Conservation (phyloP, 352 stramenopile genomes). For the Globisporangium spiculum region DNA sequence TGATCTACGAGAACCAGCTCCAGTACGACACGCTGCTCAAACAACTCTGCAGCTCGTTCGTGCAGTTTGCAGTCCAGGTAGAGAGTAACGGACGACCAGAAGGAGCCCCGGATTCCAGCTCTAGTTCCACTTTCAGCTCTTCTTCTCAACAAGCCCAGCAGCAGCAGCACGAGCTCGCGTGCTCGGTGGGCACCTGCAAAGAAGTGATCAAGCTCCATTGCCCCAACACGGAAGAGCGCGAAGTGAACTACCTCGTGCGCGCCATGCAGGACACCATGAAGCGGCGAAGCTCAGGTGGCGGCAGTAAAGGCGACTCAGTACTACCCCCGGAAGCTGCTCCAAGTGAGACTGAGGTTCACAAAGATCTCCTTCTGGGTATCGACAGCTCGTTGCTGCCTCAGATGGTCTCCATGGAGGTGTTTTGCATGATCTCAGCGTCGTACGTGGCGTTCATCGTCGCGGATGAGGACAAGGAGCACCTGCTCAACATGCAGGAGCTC, state of each 20-base stretch:
- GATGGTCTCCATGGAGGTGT: conserved; percentile 51
- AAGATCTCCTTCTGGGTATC: not conserved
- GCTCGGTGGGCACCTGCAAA: conserved; percentile 32
- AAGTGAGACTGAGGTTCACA: not conserved
- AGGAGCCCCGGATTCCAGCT: not conserved
- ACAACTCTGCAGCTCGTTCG: conserved; percentile 46
- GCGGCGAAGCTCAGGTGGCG: not conserved
- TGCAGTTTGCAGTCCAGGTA: conserved; percentile 27
- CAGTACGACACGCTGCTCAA: conserved; percentile 62
- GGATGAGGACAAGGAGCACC: conserved; percentile 56
- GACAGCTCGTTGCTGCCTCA: conserved; percentile 3
- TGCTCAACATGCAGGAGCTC: conserved; percentile 53
- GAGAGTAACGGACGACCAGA: not conserved
- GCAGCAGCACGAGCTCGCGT: conserved; percentile 34
- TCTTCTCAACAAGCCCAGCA: not conserved
- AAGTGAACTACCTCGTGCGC: conserved; percentile 43
- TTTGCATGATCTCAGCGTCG: conserved; percentile 56
- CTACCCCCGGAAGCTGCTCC: not conserved
- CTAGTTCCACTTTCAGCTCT: too few species aligned
- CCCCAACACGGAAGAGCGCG: conserved; percentile 23
- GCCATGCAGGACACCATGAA: conserved; percentile 43
- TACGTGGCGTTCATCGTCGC: conserved; percentile 65
- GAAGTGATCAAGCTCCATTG: conserved; percentile 44
- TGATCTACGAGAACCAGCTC: conserved; percentile 72
- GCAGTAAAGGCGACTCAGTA: not conserved